Conservation (phyloP, 2,329 filamentous ascomycete genomes). For the Xylariaceae sp. region DNA sequence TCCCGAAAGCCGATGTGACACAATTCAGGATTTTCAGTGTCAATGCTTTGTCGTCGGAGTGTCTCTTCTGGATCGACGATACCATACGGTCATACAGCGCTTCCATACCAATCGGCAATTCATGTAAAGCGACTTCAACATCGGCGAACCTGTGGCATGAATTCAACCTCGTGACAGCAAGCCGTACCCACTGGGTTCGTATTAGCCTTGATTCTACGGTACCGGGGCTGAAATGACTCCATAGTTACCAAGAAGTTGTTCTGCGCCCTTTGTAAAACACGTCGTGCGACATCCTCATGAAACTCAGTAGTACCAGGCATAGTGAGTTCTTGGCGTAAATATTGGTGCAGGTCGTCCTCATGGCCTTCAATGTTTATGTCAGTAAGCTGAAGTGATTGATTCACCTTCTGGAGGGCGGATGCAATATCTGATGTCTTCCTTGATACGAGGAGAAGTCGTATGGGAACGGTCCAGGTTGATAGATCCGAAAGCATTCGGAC, state of each 20-base stretch:
- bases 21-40: constrained; percentile 17
- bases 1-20: constrained; percentile 16
- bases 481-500: constrained; percentile 17
- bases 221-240: not conserved
- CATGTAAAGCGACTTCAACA: constrained; percentile 6
- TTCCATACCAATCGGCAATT: constrained; percentile 11
- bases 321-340: constrained; percentile 1
- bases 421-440: constrained; percentile 18
- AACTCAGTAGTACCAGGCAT: not conserved
- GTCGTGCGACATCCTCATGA: not conserved
- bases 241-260: constrained; percentile 6
- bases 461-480: constrained; percentile 13
- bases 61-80: constrained; percentile 14
- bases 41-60: constrained; percentile 8
- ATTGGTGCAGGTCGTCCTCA: constrained; percentile 10
- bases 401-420: constrained; percentile 9
- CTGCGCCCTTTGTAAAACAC: constrained; percentile 1
- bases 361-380: constrained; percentile 9
- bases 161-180: constrained; percentile 7
- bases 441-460: constrained; percentile 25
- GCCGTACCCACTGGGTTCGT: constrained; percentile 6
- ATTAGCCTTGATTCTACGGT: not conserved
- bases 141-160: constrained; percentile 6
- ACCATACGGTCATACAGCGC: constrained; percentile 27
- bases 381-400: not conserved